Evolutionary conservation across 768 basidiomycete genomes (phyloP).

Genomic region (Austroboletus eburneus): DNA sequence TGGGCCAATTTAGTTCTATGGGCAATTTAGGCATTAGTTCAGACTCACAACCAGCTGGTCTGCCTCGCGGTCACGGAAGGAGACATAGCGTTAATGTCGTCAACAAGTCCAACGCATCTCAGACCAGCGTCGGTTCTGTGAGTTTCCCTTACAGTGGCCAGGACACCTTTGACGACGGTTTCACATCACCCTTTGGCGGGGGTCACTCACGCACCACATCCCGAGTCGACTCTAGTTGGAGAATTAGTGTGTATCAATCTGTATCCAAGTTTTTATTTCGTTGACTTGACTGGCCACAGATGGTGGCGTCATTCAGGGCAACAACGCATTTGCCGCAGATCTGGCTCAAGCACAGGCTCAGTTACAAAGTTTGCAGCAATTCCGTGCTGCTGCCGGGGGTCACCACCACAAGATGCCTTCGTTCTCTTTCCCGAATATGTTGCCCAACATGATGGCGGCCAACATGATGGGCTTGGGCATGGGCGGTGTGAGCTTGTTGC

Average conservation of each 20-base stretch:
- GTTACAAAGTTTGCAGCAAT: conserved; percentile 92
- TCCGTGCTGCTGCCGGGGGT: conserved; percentile 90
- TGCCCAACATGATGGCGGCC: conserved; percentile 95
- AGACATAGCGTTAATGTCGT: conserved; percentile 91
- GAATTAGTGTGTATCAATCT: conserved; percentile 62
- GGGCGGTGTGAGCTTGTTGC: conserved; percentile 78
- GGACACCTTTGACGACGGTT: conserved; percentile 80
- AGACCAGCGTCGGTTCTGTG: conserved; percentile 44
- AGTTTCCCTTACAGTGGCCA: conserved; percentile 48
- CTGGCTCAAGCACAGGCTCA: conserved; percentile 97
- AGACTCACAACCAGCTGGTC: conserved; percentile 59
- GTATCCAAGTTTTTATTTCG: not conserved
- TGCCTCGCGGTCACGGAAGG: conserved; percentile 82
- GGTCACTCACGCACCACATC: conserved; percentile 74
- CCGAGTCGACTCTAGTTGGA: conserved; percentile 81
- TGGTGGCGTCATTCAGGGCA: conserved; percentile 67
- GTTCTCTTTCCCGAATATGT: conserved; percentile 97
- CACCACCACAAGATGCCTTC: conserved; percentile 97
- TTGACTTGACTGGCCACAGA: conserved; percentile 38
- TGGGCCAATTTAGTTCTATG: conserved; percentile 65
- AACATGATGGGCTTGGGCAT: conserved; percentile 92
- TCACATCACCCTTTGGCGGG: conserved; percentile 57
- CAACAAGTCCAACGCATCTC: conserved; percentile 56
- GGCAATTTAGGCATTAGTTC: conserved; percentile 51
- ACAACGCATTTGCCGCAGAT: conserved; percentile 67